Conservation (phyloP, 208 protist species). For the Phytomonas francai region DNA sequence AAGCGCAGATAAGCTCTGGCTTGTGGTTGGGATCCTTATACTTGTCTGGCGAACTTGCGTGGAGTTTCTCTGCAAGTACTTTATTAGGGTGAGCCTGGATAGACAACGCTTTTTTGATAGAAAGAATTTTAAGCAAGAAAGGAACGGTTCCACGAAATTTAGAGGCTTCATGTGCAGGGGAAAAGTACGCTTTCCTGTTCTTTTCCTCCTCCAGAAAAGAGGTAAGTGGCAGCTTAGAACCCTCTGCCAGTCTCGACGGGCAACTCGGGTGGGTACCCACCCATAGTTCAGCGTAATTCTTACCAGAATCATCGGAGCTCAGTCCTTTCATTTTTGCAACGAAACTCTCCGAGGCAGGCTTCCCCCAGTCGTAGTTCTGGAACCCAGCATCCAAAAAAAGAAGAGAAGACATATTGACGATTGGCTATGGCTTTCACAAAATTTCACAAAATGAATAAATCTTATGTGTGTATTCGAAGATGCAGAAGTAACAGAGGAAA, state of each 20-base stretch:
- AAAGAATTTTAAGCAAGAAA: conserved; percentile 97
- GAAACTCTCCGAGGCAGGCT: conserved; percentile 64
- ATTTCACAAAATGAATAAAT: conserved; percentile 2
- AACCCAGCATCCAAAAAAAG: conserved; percentile 54
- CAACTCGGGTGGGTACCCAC: conserved; percentile 95
- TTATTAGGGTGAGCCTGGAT: conserved; percentile 98
- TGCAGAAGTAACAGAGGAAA: conserved; percentile 5
- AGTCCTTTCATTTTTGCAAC: conserved; percentile 74
- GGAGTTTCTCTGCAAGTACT: conserved; percentile 85
- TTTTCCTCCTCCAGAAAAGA: conserved; percentile 40
- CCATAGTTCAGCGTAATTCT: conserved; percentile 95
- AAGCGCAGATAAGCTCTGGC: conserved; percentile 93
- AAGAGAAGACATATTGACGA: conserved; percentile 23
- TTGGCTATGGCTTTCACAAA: conserved; percentile 6
- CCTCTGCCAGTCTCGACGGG: conserved; percentile 55
- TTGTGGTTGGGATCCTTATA: conserved; percentile 99
- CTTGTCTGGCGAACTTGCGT: conserved; percentile 80
- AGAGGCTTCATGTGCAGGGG: conserved; percentile 29
- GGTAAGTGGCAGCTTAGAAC: conserved; percentile 34
- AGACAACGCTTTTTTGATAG: conserved; percentile 93
- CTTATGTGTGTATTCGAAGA: conserved; percentile 8
- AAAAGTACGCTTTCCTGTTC: conserved; percentile 47
- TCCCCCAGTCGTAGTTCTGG: conserved; percentile 86
- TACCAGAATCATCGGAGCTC: conserved; percentile 33
- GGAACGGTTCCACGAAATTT: conserved; percentile 76